A percentile compares a stretch with the other conserved stretches of the same genome.
Evolutionary conservation across 352 stramenopile genomes (phyloP).

Genomic region (Halophytophthora batemanensis): DNA sequence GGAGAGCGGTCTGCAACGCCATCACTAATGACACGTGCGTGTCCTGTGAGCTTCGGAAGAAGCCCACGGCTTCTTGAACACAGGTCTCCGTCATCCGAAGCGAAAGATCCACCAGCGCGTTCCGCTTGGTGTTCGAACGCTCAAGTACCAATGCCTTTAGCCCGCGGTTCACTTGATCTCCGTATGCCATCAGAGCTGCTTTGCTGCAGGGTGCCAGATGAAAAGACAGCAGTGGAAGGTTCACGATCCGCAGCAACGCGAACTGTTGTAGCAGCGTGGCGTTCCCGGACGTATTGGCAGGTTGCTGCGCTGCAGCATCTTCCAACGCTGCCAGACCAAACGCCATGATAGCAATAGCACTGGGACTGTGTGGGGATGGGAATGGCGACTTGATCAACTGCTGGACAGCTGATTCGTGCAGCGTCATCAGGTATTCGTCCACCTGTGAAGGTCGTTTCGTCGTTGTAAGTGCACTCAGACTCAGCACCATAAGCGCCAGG

Average conservation of each 20-base stretch:
- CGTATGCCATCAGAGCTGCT: constrained; percentile 3
- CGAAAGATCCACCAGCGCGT: constrained; percentile 10
- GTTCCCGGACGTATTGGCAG: constrained; percentile 6
- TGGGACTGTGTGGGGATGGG: constrained; percentile 16
- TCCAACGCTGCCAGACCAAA: constrained; percentile 22
- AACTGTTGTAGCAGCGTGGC: constrained; percentile 31
- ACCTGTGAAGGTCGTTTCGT: constrained; percentile 3
- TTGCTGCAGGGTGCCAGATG: constrained; percentile 15
- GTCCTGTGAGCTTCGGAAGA: constrained; percentile 23
- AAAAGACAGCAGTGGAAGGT: constrained; percentile 24
- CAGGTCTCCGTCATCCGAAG: constrained; percentile 24
- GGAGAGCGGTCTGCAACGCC: constrained; percentile 27
- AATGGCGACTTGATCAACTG: constrained; percentile 19
- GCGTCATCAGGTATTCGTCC: constrained; percentile 11
- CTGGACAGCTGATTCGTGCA: constrained; percentile 15
- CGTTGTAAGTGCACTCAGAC: constrained; percentile 18
- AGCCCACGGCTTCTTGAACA: constrained; percentile 29
- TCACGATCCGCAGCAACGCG: constrained; percentile 25
- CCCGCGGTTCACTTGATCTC: constrained; percentile 9
- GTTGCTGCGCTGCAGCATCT: constrained; percentile 1
- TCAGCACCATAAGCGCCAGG: constrained; percentile 19
- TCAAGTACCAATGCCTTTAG: constrained; percentile 10
- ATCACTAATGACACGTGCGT: constrained; percentile 18
- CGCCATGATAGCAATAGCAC: constrained; percentile 20
- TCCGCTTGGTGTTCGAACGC: neutral